Evolutionary conservation across 768 basidiomycete genomes (phyloP), one percentile per base, ranked within the genome.

Genomic region (Mrakia blollopis): DNA sequence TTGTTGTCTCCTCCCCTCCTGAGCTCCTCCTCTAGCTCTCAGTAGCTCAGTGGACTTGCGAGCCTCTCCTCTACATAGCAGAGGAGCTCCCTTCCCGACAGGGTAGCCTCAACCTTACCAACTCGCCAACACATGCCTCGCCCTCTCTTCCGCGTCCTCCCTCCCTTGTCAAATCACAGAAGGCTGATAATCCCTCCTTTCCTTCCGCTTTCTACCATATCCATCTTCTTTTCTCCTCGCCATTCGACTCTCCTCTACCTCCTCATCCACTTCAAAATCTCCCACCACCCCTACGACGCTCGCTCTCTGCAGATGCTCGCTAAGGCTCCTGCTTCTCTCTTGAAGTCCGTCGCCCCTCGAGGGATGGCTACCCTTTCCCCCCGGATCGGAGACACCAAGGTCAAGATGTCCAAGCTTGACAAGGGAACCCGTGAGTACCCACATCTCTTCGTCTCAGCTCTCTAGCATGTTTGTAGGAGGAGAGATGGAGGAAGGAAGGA

Each of bases 361-460:
- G 80, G 81, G 32, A 90, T 94, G 90, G 92, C 93, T 82, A 93
- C 92, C 81, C 90, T 87, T 82, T 87, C 89, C 9, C 87, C 89
- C 65, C 87, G 91, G 81, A 94, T 94, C 80, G 92, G 92, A 77
- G 92, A 93, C 83, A 93, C 91, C 78, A 92, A 93, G 85, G 93
- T 94, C 75, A 85, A 91, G 80, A 93, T 94, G 92, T 92, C 91
- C 54, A 86, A 90, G 80, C 88, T 93, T 79, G 92, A 94, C 72
- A 78, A 73, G 67, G 73, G 72, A 39, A 74, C 77, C 54, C 73
- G 73, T 78, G 37, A 52, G 77, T 73, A 25, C 32, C 23, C 3
- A 61, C 41, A 6, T 32, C 25, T 77, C 52, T 41, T 25, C 62
- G 67, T 35, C 32, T 72, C 41, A 6, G 3, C 35, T 39, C 47